A percentile compares a stretch with the other conserved stretches of the same genome.
These are phyloP conservation scores for Saprolegnia parasitica DNA, from an alignment of 352 stramenopile species.

Conservation along the genomic window DNA sequence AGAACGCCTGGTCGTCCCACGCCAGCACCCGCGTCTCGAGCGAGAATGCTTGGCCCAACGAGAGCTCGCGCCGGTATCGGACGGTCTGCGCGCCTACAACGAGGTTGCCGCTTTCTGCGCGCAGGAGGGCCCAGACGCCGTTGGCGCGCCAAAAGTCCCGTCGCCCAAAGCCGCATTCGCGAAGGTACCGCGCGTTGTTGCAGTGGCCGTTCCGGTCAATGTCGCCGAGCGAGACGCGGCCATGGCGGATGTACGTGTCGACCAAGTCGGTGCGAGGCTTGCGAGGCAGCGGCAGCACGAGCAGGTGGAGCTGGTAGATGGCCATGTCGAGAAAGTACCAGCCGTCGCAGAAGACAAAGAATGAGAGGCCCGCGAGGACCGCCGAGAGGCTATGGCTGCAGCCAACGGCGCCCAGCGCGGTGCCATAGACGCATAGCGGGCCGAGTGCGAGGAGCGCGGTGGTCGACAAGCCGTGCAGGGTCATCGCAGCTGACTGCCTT, in stretches of 20 bases:
- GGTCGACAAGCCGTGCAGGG: neutral
- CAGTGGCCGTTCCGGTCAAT: conserved; percentile 84
- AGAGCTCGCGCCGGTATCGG: conserved; percentile 76
- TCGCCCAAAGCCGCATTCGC: conserved; percentile 77
- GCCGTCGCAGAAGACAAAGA: conserved; percentile 63
- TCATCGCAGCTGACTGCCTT: neutral
- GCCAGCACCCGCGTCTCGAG: conserved; percentile 70
- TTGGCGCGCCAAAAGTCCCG: conserved; percentile 79
- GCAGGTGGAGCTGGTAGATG: conserved; percentile 31
- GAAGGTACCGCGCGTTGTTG: conserved; percentile 80
- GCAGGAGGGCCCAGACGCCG: conserved; percentile 66
- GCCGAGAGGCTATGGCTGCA: neutral
- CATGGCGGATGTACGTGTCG: conserved; percentile 41
- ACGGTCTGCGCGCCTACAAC: conserved; percentile 76
- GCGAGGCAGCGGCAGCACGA: conserved; percentile 23
- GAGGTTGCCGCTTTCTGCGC: conserved; percentile 54
- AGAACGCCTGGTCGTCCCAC: conserved; percentile 80
- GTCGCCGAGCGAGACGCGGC: conserved; percentile 50
- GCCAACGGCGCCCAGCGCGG: neutral
- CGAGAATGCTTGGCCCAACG: conserved; percentile 58
- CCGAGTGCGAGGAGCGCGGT: neutral
- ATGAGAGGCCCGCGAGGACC: conserved; percentile 39
- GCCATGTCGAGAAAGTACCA: conserved; percentile 78
- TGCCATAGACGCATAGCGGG: conserved; percentile 7
- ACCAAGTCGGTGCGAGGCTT: conserved; percentile 46